Evolutionary conservation across 2,329 filamentous ascomycete species (phyloP).

Genomic region (Sarocladiaceae sp.): DNA sequence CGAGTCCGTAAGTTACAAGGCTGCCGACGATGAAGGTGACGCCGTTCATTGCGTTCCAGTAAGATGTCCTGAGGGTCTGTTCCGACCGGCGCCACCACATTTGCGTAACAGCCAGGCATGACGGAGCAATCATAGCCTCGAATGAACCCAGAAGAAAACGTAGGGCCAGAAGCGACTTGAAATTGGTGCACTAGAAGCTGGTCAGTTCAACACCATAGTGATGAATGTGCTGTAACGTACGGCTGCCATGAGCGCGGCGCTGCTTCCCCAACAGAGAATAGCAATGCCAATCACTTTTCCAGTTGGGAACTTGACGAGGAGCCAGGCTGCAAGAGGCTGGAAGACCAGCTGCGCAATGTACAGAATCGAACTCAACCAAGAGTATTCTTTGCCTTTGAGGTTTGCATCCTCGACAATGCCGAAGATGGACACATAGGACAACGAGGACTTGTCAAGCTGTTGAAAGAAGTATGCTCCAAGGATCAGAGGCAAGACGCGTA

Average conservation of each 20-base stretch:
- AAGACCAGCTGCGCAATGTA: conserved; percentile 49
- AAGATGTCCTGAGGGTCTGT: conserved; percentile 12
- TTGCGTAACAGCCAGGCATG: conserved; percentile 38
- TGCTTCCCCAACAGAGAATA: conserved; percentile 43
- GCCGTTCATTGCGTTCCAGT: conserved; percentile 50
- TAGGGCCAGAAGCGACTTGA: conserved; percentile 33
- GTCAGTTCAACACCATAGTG: background rate
- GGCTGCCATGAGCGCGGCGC: conserved; percentile 35
- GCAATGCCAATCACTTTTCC: conserved; percentile 44
- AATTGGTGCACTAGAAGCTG: conserved; percentile 30
- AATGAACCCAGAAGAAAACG: conserved; percentile 37
- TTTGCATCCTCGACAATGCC: conserved; percentile 49
- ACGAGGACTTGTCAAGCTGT: conserved; percentile 44
- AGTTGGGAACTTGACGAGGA: conserved; percentile 43
- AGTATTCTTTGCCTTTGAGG: conserved; percentile 32
- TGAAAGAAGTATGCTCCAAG: conserved; percentile 51
- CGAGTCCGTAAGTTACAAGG: conserved; percentile 46
- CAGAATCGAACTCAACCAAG: conserved; percentile 50
- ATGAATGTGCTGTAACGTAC: background rate
- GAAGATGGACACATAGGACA: conserved; percentile 55
- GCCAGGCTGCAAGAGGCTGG: conserved; percentile 42
- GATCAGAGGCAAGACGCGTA: conserved; percentile 39
- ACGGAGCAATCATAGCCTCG: conserved; percentile 42
- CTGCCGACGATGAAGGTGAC: conserved; percentile 37
- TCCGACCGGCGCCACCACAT: conserved; percentile 11